Percentiles rank a stretch among this genome's conserved stretches.
Conservation (phyloP, 1,284 basidiomycete species). For the Agaricales sp. region DNA sequence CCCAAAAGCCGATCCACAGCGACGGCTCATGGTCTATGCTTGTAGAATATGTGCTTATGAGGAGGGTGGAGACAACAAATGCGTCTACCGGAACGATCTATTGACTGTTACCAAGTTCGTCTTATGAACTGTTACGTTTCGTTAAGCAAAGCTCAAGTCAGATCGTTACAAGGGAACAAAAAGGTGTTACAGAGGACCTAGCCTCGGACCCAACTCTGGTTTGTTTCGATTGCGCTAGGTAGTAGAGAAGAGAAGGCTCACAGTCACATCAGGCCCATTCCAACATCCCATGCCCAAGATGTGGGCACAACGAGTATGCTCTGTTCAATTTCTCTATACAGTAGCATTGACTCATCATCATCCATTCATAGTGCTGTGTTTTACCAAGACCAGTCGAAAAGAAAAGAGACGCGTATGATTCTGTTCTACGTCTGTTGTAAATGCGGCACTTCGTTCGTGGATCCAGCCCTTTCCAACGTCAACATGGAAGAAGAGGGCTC, state of each 20-base stretch:
- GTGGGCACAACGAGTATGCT: conserved; percentile 64
- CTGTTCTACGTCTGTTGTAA: conserved; percentile 89
- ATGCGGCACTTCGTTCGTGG: conserved; percentile 72
- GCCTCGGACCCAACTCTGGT: conserved; percentile 86
- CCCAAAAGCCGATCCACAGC: conserved; percentile 82
- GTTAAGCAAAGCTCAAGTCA: conserved; percentile 2
- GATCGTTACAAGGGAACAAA: conserved; percentile 62
- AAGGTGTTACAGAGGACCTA: conserved; percentile 85
- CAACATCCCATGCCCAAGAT: conserved; percentile 59
- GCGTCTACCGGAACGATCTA: conserved; percentile 92
- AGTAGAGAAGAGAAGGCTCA: conserved; percentile 3
- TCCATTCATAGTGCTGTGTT: conserved; percentile 68
- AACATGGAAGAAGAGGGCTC: conserved; percentile 4
- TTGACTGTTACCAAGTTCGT: conserved; percentile 88
- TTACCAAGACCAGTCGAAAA: conserved; percentile 92
- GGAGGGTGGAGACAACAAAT: conserved; percentile 79
- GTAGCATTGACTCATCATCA: conserved; percentile 3
- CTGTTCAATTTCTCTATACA: too few species aligned
- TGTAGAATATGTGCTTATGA: conserved; percentile 91
- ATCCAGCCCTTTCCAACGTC: conserved; percentile 39
- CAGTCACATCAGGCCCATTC: conserved; percentile 48
- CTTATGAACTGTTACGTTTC: neutral
- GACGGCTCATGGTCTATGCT: conserved; percentile 83
- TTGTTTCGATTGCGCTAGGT: conserved; percentile 2
- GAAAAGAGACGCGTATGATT: conserved; percentile 87